phyloP scores from a whole-genome alignment of 2,329 filamentous ascomycete genomes.

The Pezicula carpinea region DNA sequence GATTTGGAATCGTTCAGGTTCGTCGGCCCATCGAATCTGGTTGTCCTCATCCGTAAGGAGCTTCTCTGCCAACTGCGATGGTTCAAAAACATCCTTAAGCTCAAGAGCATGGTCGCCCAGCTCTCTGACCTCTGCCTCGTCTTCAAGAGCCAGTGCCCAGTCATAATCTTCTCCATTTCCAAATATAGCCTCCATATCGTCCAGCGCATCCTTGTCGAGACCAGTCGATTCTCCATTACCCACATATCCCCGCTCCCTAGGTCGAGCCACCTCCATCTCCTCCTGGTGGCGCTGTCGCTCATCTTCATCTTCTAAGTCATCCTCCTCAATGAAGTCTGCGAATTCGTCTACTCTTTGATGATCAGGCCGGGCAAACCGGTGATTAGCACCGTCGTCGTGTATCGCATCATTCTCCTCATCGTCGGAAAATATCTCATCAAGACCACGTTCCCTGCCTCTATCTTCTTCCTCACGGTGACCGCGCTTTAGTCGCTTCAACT shows the following conservation, averaged over 20 bases:
- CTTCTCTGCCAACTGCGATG: conserved; percentile 88
- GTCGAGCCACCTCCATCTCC: conserved; percentile 83
- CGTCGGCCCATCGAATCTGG: conserved; percentile 78
- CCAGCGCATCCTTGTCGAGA: conserved; percentile 85
- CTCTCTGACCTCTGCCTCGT: conserved; percentile 74
- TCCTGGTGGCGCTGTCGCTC: conserved; percentile 72
- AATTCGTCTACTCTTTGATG: conserved; percentile 71
- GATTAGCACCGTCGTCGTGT: conserved; percentile 42
- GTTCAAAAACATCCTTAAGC: conserved; percentile 97
- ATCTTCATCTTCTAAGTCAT: conserved; percentile 83
- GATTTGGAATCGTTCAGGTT: conserved; percentile 91
- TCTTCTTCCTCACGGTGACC: conserved; percentile 75
- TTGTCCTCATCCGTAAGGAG: conserved; percentile 96
- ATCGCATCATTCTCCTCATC: conserved; percentile 73
- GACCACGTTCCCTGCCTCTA: conserved; percentile 61
- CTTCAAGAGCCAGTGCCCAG: conserved; percentile 87
- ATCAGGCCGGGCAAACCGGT: conserved; percentile 32
- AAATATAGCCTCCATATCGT: conserved; percentile 95
- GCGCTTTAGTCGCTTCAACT: conserved; percentile 95
- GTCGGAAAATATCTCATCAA: conserved; percentile 93
- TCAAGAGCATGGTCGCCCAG: conserved; percentile 81
- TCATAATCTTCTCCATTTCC: conserved; percentile 94
- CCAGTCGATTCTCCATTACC: conserved; percentile 75
- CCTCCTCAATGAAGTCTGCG: conserved; percentile 95
- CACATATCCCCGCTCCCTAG: conserved; percentile 63